Conservation (phyloP, 208 protist genomes). For the Trypanosoma congolense region DNA sequence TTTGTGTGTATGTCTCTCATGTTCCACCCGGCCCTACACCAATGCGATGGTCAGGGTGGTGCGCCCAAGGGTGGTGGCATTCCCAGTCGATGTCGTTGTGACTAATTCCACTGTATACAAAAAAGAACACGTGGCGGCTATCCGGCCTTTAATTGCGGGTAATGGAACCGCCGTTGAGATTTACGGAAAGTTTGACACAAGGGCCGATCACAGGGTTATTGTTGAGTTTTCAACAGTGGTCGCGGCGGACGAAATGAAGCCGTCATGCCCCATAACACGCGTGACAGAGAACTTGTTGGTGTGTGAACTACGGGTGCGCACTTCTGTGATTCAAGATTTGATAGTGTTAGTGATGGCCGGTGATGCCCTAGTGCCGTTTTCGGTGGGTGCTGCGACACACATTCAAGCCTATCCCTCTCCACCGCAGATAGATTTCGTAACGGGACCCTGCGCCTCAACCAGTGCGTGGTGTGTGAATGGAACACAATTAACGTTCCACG, state of each 20-base stretch:
- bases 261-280: constrained; percentile 1
- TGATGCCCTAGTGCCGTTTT: not conserved
- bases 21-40: not conserved
- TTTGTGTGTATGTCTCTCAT: constrained; percentile 12
- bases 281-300: not conserved
- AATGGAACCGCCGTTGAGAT: not conserved
- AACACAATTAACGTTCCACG: constrained; percentile 11
- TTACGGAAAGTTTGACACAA: constrained; percentile 2
- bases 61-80: not conserved
- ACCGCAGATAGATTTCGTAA: constrained; percentile 5
- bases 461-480: constrained; percentile 17
- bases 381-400: not conserved
- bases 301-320: constrained; percentile 4
- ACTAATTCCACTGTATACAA: not conserved
- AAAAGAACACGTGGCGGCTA: constrained; percentile 1
- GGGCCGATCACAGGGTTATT: not conserved
- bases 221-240: not conserved
- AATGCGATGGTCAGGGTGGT: not conserved
- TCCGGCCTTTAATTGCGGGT: constrained; percentile 2
- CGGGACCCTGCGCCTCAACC: constrained; percentile 3
- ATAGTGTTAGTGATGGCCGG: constrained; percentile 3
- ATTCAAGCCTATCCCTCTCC: constrained; percentile 1
- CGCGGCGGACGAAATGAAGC: not conserved
- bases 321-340: constrained; percentile 3
- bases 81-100: constrained; percentile 2